Evolutionary conservation across 2,329 filamentous ascomycete species (phyloP).

Genomic region (Paracoccidioides lutzii): DNA sequence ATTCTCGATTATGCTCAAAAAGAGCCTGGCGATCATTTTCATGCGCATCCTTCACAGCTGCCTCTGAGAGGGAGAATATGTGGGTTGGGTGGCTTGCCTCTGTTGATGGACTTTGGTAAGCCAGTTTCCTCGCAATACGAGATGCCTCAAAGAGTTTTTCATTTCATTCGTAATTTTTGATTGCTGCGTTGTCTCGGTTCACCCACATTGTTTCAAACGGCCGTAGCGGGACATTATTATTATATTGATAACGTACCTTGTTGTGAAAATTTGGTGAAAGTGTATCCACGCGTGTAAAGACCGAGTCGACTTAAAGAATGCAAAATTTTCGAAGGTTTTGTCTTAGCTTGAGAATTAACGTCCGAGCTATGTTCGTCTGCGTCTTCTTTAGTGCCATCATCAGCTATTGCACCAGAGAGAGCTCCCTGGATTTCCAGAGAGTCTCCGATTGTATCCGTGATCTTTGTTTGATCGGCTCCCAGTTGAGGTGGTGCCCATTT

Average conservation of each 20-base stretch:
- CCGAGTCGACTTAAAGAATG: slow-evolving; percentile 60
- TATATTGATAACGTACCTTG: slow-evolving; percentile 37
- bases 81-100: slow-evolving; percentile 45
- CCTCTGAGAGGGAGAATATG: slow-evolving; percentile 52
- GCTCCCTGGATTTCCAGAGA: slow-evolving; percentile 5
- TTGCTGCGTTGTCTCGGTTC: not conserved
- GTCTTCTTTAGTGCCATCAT: slow-evolving; percentile 20
- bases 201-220: not conserved
- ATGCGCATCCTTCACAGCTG: slow-evolving; percentile 53
- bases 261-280: slow-evolving; percentile 60
- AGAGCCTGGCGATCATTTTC: slow-evolving; percentile 42
- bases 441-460: slow-evolving; percentile 10
- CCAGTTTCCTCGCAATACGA: not conserved
- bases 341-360: slow-evolving; percentile 22
- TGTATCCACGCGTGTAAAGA: slow-evolving; percentile 76
- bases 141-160: not conserved
- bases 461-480: slow-evolving; percentile 16
- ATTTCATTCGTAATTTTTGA: not conserved
- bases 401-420: slow-evolving; percentile 27
- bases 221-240: not conserved
- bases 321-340: slow-evolving; percentile 51
- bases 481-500: slow-evolving; percentile 47
- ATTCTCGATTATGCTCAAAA: slow-evolving; percentile 70
- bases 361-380: not conserved
- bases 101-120: slow-evolving; percentile 9